Conservation (phyloP, 805 yeast genomes). For the Wickerhamiella australiensis region DNA sequence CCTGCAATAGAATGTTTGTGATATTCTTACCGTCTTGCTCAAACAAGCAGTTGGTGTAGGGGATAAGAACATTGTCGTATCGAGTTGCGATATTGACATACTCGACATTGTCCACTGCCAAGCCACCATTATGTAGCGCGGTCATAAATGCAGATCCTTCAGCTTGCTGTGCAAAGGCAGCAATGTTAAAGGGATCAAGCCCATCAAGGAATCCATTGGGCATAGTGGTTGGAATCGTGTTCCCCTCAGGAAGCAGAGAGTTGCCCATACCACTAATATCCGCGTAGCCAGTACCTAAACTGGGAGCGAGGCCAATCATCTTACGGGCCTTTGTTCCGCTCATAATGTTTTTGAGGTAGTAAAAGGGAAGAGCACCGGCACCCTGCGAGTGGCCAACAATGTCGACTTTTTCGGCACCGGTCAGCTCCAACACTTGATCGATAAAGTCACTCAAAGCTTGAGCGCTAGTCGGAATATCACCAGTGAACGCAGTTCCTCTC, state of each 20-base stretch:
- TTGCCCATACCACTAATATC: neutral
- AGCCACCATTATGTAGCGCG: conserved; percentile 1
- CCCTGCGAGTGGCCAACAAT: conserved; percentile 10
- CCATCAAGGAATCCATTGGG: too few relatives aligned
- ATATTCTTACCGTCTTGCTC: neutral
- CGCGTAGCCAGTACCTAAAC: neutral
- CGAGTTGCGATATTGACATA: conserved; percentile 6
- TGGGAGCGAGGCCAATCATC: conserved; percentile 3
- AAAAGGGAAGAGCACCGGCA: conserved; percentile 8
- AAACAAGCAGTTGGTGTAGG: conserved; percentile 5
- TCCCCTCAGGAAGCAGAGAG: neutral
- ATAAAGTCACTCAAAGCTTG: neutral
- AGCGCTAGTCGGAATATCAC: conserved; percentile 4
- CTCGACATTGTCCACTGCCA: conserved; percentile 5
- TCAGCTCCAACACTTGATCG: neutral
- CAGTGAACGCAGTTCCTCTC: neutral
- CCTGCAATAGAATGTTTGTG: conserved; percentile 4
- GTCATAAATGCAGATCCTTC: neutral
- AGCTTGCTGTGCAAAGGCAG: neutral
- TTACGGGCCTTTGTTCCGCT: conserved; percentile 1
- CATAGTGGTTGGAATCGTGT: neutral
- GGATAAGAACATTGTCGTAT: conserved; percentile 1
- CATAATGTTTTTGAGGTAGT: conserved; percentile 6
- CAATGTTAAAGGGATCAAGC: neutral
- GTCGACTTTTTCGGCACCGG: conserved; percentile 7